Evolutionary conservation across 345 rosid genomes (phyloP), one percentile per base, ranked within the genome.

Genomic region (Abelmoschus esculentus): DNA sequence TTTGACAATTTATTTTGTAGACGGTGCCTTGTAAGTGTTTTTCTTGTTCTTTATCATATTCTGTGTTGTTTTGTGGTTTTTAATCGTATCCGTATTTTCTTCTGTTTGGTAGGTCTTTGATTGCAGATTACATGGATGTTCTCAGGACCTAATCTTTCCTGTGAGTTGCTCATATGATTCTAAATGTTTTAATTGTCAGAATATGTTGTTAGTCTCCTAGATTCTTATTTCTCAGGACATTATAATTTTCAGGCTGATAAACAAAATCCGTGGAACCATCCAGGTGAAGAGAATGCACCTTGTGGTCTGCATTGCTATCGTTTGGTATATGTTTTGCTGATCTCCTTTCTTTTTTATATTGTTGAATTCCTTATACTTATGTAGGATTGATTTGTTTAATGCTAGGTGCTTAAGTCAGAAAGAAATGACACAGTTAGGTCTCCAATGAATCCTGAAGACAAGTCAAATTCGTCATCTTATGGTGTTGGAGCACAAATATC

Each of bases 71-170:
- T 44, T 58, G 0, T 13, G 46, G 38, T 73, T 47, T 72, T 61
- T 40, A 44, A 40, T 29, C 13, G 42, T 70, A 22, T 57, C 72
- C 46, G 36, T 47, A 36, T 14, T 71, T 26, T 63, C 73, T 70
- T 55, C 50, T 77, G 57, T 81, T 49, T 66, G 65, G 79, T 84
- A 95, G 99, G 98, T 95, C 7, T 95, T 95, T 78, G 98, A 95
- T 76, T 95, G 99, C 85, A 88, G 96, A 75, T 90, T 95, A 57
- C 99, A 95, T 60, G 99, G 99, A 60, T 91, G 99, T 80, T 95
- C 99, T 10, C 99, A 95, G 82, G 99, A 95, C 82, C 98, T 95
- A 71, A 80, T 95, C 74, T 90, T 85, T 80, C 97, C 97, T n/a
- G 98, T 95, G 77, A 84, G 96, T 83, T 44, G 75, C 28, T 69